These are phyloP conservation scores for Colletotrichum sojae DNA, from an alignment of 2,329 filamentous ascomycete genomes.

Conservation along the genomic window DNA sequence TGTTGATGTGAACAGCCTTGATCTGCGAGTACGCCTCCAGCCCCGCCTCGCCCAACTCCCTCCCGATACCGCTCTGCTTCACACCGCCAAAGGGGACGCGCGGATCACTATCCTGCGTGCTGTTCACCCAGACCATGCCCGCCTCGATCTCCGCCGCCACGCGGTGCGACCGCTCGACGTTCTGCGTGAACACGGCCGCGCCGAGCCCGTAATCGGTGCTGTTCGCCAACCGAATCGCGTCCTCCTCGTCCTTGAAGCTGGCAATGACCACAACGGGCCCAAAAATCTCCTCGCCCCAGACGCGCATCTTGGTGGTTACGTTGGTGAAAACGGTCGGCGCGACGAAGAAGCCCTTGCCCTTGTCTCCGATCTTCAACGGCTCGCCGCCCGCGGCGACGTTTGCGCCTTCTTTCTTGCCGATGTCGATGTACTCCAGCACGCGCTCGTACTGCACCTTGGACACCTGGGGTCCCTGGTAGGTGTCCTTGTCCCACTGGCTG, in stretches of 20 bases:
- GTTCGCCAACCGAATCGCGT: slow-evolving; percentile 60
- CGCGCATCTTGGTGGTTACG: slow-evolving; percentile 57
- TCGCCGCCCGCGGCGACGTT: slow-evolving; percentile 74
- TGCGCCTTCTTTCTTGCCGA: slow-evolving; percentile 78
- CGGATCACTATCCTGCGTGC: slow-evolving; percentile 60
- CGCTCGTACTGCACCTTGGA: slow-evolving; percentile 79
- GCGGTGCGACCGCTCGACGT: slow-evolving; percentile 65
- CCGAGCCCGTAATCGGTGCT: slow-evolving; percentile 74
- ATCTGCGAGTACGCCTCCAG: slow-evolving; percentile 60
- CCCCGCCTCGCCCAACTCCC: slow-evolving; percentile 62
- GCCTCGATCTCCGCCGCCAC: slow-evolving; percentile 71
- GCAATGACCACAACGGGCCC: slow-evolving; percentile 60
- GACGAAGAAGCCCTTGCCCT: slow-evolving; percentile 59
- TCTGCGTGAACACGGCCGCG: slow-evolving; percentile 72
- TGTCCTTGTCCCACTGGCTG: slow-evolving; percentile 77
- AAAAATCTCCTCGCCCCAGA: slow-evolving; percentile 64
- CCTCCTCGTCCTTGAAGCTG: slow-evolving; percentile 58
- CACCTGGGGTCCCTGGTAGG: slow-evolving; percentile 83
- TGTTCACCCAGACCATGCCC: slow-evolving; percentile 70
- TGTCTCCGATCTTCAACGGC: slow-evolving; percentile 52
- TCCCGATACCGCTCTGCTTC: slow-evolving; percentile 64
- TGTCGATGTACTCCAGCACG: slow-evolving; percentile 78
- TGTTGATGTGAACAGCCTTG: slow-evolving; percentile 62
- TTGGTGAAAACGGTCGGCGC: slow-evolving; percentile 62
- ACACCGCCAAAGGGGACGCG: slow-evolving; percentile 62